Evolutionary conservation across 345 rosid species (phyloP), one percentile per base, ranked within the genome.

Genomic region (Moricandia arvensis): DNA sequence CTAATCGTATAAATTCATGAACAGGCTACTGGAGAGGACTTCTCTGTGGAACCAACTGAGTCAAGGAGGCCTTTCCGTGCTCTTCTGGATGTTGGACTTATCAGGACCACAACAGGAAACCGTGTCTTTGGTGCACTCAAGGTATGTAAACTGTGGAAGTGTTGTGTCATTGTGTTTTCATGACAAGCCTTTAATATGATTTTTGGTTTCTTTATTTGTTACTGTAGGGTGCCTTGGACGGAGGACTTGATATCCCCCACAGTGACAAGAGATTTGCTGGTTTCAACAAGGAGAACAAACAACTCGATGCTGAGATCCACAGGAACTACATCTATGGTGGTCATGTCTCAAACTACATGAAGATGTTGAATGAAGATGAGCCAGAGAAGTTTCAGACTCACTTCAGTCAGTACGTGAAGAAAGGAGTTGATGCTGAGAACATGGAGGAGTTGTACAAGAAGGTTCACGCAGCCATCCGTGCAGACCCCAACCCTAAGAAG

Each of bases 231-330:
- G 92, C 95, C 43, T 76, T 89, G 81, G 90, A 89, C 30, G 90
- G 92, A 7, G 95, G 95, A 30, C 83, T 89, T 71, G 95, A 90
- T 69, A 86, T 88, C 72, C 92, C 93, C 0, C 93, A 90, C 81
- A 84, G 93, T 68, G 96, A 90, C 69, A 65, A 86, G 86, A 83
- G 96, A 16, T 88, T 89, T 69, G 95, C 95, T 0, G 95, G 95
- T 21, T 89, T 82, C 74, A 76, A 55, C 54, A 89, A 86, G 66
- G 91, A 89, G 0, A 57, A 75, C 66, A 89, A 89, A 57, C 87
- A 87, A 53, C 94, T 89, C 26, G 91, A 86, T 73, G 83, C 91
- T 55, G 91, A 85, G 37, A 81, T 85, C 74, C 91, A 89, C 81
- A 80, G 82, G 68, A 89, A 87, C 73, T 87, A 89, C 74, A 81